Conservation (phyloP, 352 stramenopile species). For the Pythium coloratum region DNA sequence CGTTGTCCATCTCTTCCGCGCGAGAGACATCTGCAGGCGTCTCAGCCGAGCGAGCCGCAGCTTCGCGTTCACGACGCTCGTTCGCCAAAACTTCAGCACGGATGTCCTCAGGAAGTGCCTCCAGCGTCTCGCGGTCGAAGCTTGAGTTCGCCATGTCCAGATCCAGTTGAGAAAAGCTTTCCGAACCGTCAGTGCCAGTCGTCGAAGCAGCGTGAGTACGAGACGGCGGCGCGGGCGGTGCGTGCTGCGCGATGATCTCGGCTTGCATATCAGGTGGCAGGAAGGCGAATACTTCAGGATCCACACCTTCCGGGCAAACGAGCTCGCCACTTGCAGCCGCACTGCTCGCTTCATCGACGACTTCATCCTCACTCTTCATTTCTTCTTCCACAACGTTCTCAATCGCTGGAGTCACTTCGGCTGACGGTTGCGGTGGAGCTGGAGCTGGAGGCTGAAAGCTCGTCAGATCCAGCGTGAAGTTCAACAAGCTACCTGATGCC, state of each 20-base stretch:
- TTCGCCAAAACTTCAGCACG: conserved; percentile 96
- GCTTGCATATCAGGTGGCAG: conserved; percentile 96
- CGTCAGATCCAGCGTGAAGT: conserved; percentile 82
- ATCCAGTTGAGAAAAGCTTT: conserved; percentile 78
- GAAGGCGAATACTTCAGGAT: conserved; percentile 96
- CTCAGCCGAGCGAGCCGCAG: conserved; percentile 56
- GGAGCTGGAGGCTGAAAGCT: conserved; percentile 36
- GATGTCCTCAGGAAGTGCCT: conserved; percentile 97
- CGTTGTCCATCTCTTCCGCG: conserved; percentile 98
- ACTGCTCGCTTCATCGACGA: conserved; percentile 6
- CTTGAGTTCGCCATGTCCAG: conserved; percentile 87
- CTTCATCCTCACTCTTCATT: conserved; percentile 22
- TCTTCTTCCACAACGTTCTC: conserved; percentile 23
- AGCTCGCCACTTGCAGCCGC: conserved; percentile 20
- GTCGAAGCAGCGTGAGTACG: background rate
- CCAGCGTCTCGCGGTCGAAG: conserved; percentile 94
- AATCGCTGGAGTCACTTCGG: conserved; percentile 8
- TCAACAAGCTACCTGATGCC: conserved; percentile 60
- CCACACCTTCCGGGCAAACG: conserved; percentile 93
- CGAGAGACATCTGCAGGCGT: conserved; percentile 91
- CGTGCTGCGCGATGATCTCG: conserved; percentile 91
- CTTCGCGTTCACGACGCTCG: conserved; percentile 91
- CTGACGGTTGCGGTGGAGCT: conserved; percentile 15
- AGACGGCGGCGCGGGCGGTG: conserved; percentile 32
- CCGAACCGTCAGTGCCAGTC: conserved; percentile 30